Evolutionary conservation across 768 basidiomycete genomes (phyloP), one percentile per base, ranked within the genome.

Genomic region (Boletus reticuloceps): DNA sequence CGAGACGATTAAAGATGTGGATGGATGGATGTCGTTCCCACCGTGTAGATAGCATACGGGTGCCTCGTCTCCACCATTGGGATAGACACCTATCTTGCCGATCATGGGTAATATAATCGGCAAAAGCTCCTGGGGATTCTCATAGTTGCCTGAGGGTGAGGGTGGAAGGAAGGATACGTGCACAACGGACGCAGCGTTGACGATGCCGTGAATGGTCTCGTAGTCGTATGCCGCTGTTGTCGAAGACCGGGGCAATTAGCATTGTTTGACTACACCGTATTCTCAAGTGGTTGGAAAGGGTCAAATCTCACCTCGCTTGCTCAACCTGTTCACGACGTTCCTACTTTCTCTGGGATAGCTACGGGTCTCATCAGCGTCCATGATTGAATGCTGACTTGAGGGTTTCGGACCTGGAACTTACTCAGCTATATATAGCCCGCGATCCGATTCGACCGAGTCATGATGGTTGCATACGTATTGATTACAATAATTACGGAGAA

Each of bases 301-400:
- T 20, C 11, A 27, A 27, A 29, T 41, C 53, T 59, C 25, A 67
- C 65, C 65, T 53, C 56, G 60, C 43, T 66, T 67, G 46, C 36
- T 59, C 45, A 59, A n/a, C 57, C 65, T 67, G 38, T 67, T 66
- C 37, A 66, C 63, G 4, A 65, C 59, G 43, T 67, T 66, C 25
- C 53, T 55, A 16, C 7, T 22, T 53, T 56, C 60, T 41, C 58
- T 67, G 0, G 81, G 81, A 69, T 84, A 86, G 61, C 55, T 58
- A 8, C 22, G 38, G 12, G 31, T 0, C n/a, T 56, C 44, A 12
- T 79, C 79, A 0, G 79, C 79, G 5, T 83, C 81, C 20, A 84
- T 85, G 60, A 77, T 72, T 36, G 29, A 50, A 34, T 10, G 7
- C 2, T 1, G 4, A n/a, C 42, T 43, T 39, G 38, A 14, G 13